A percentile compares a stretch with the other conserved stretches of the same genome.
Evolutionary conservation across 805 yeast species (phyloP).

Genomic region (Yamadazyma tumulicola): DNA sequence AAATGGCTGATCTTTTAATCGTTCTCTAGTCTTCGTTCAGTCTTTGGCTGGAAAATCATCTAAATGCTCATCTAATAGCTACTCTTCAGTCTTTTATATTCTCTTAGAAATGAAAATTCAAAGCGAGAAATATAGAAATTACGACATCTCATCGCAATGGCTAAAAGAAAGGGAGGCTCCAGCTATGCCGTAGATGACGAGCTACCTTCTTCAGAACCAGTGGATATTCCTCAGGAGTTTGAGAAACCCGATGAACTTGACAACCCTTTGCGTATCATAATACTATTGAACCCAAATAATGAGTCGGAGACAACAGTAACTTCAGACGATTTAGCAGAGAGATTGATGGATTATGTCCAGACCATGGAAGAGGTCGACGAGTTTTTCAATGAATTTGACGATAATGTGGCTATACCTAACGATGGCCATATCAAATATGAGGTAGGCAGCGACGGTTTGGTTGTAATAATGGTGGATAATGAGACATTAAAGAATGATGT

Average conservation of each 20-base stretch:
- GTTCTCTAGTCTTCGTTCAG: too few relatives aligned
- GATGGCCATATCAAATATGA: constrained; percentile 55
- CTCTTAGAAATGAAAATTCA: not conserved
- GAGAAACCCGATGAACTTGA: constrained; percentile 33
- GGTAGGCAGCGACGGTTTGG: constrained; percentile 59
- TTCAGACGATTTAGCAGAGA: constrained; percentile 42
- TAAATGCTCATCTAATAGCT: too few relatives aligned
- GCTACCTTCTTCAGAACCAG: constrained; percentile 5
- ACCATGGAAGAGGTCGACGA: constrained; percentile 46
- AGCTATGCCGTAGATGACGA: constrained; percentile 5
- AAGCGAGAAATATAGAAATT: constrained; percentile 2
- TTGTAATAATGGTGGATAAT: constrained; percentile 51
- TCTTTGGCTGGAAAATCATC: too few relatives aligned
- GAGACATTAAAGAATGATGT: constrained; percentile 34
- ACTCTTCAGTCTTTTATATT: too few relatives aligned
- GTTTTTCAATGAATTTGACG: constrained; percentile 53
- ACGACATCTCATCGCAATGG: constrained; percentile 6
- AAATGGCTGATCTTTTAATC: too few relatives aligned
- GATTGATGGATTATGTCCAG: constrained; percentile 42
- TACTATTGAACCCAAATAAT: constrained; percentile 34
- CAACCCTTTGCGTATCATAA: constrained; percentile 43
- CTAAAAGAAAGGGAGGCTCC: constrained; percentile 11
- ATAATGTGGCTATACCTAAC: constrained; percentile 49
- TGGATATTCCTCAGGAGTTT: constrained; percentile 8
- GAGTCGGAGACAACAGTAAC: constrained; percentile 20